Evolutionary conservation across 169 alveolate genomes (phyloP), one percentile per base, ranked within the genome.

Genomic region (Plasmodium malariae): DNA sequence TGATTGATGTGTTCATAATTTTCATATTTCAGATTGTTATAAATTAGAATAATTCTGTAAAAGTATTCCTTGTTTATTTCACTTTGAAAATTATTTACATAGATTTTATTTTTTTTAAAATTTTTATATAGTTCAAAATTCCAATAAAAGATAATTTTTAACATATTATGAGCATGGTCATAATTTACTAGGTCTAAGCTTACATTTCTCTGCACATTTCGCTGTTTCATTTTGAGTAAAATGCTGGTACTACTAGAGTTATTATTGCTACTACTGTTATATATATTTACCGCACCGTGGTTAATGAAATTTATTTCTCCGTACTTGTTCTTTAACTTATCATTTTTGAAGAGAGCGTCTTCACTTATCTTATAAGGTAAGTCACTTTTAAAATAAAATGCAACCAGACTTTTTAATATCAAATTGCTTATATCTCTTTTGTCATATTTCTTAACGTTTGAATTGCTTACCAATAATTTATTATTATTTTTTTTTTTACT

Each of bases 81-180:
- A 5, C 34, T 32, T 40, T 51, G 63, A 86, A 69, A 86, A 40
- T 43, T 69, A 26, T 26, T 69, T 26, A 71, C 19, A 34, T 86
- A 86, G 11, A 70, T 86, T 55, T 86, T 70, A 45, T 68, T 86
- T 59, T 86, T 86, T 70, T 54, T 68, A 70, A 86, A 86, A 57
- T 57, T 86, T 71, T 69, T 86, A 49, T 86, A 86, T 59, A 86
- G 30, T 43, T 70, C 57, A 54, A 86, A 86, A 86, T 86, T 86
- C 92, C 92, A 86, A 63, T 55, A 86, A 49, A 86, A 63, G 21
- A 86, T 55, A 48, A 86, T 86, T 86, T 70, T 86, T 36, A 86
- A 86, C 54, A 86, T 70, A 63, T 40, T 69, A 72, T 86, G 40
- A 28, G 70, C 26, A 72, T 86, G 92, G 14, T 40, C 51, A 55